phyloP scores from a whole-genome alignment of 805 yeast genomes.

The Aciculoconidium aculeatum region DNA sequence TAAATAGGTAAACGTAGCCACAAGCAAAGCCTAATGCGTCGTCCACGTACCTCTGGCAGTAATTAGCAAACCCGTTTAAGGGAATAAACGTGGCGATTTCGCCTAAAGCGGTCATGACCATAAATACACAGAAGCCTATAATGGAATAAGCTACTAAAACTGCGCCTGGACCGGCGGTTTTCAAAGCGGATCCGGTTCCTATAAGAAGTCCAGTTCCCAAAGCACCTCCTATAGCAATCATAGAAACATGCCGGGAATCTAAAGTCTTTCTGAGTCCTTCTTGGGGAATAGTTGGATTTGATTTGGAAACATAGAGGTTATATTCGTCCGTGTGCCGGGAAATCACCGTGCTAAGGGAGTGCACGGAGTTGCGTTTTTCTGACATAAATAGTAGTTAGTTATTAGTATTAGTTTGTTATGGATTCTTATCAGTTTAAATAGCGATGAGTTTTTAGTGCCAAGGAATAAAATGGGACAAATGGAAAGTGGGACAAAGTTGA shows the following conservation, averaged over 20 bases:
- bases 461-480: not conserved
- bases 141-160: conserved; percentile 59
- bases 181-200: conserved; percentile 68
- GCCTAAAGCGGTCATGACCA: conserved; percentile 64
- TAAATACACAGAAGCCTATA: conserved; percentile 66
- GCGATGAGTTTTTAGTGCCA: not conserved
- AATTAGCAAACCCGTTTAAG: conserved; percentile 61
- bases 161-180: conserved; percentile 66
- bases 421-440: not conserved
- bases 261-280: conserved; percentile 25
- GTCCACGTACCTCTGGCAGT: conserved; percentile 59
- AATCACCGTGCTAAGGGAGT: conserved; percentile 29
- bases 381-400: too few relatives aligned
- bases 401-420: not conserved
- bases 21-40: conserved; percentile 64
- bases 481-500: not conserved
- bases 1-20: conserved; percentile 57
- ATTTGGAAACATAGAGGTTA: conserved; percentile 39
- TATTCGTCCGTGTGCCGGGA: conserved; percentile 44
- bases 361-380: too few relatives aligned
- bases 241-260: conserved; percentile 56
- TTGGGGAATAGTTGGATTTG: conserved; percentile 31
- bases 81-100: conserved; percentile 68
- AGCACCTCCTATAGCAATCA: conserved; percentile 82
- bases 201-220: conserved; percentile 76